A percentile compares a stretch with the other conserved stretches of the same genome.
phyloP scores from a whole-genome alignment of 1,284 basidiomycete genomes.

The Ceratobasidium sp. region DNA sequence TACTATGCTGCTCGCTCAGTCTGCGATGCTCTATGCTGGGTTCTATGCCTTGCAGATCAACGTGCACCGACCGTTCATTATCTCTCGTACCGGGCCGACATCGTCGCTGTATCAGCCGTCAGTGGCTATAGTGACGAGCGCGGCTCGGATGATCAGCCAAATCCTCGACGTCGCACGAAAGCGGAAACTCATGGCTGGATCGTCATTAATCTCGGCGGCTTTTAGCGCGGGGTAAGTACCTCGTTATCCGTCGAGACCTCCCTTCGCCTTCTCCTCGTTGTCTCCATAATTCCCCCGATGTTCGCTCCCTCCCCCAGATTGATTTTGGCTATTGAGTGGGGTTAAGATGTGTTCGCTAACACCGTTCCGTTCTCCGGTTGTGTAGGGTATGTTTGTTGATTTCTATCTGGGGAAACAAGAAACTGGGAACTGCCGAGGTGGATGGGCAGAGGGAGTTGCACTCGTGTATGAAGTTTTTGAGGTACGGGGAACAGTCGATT shows the following conservation, averaged over 20 bases:
- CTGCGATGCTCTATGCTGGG: constrained; percentile 29
- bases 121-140: constrained; percentile 20
- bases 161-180: constrained; percentile 13
- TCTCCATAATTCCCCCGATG: constrained; percentile 8
- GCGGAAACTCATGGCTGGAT: constrained; percentile 25
- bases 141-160: constrained; percentile 28
- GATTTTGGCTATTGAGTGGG: not conserved
- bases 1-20: constrained; percentile 20
- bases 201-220: constrained; percentile 19
- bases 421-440: constrained; percentile 24
- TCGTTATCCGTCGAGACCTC: no score
- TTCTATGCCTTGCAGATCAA: constrained; percentile 30
- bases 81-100: constrained; percentile 13
- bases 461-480: constrained; percentile 38
- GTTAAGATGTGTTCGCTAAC: not conserved
- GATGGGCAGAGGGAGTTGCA: constrained; percentile 33
- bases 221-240: constrained; percentile 37
- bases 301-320: not conserved
- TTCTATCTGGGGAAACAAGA: constrained; percentile 36
- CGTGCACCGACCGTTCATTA: constrained; percentile 40
- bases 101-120: constrained; percentile 34
- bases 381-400: constrained; percentile 31
- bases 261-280: no score
- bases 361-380: not conserved
- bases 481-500: constrained; percentile 10